Conservation (phyloP, 495 filamentous ascomycete species). For the Lichenothelia convexa region DNA sequence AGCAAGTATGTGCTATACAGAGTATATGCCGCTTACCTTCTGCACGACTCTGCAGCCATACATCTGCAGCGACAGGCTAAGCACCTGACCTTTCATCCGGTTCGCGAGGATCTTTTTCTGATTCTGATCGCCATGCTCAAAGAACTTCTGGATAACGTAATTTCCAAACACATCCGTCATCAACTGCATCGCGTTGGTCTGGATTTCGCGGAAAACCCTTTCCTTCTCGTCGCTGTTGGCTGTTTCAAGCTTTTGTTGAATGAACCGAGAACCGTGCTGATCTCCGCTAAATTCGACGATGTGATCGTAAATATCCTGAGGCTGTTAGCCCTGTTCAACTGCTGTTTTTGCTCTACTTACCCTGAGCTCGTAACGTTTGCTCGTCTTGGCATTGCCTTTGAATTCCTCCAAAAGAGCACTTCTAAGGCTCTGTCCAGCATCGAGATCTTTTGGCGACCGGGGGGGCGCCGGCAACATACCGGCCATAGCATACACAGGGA, state of each 20-base stretch:
- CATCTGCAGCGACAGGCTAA: constrained; percentile 68
- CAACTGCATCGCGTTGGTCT: constrained; percentile 62
- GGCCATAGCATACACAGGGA: constrained; percentile 13
- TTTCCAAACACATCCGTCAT: constrained; percentile 98
- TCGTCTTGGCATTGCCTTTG: constrained; percentile 52
- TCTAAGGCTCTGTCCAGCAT: constrained; percentile 42
- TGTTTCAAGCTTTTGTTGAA: constrained; percentile 83
- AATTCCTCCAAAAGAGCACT: constrained; percentile 70
- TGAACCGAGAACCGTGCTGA: constrained; percentile 88
- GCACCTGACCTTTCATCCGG: constrained; percentile 70
- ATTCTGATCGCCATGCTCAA: constrained; percentile 85
- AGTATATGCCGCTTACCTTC: constrained; percentile 37
- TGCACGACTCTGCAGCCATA: constrained; percentile 95
- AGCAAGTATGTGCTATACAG: constrained; percentile 6
- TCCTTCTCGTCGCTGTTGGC: constrained; percentile 97
- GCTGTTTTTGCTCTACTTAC: constrained; percentile 30
- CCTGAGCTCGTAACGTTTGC: constrained; percentile 70
- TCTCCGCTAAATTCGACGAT: constrained; percentile 93
- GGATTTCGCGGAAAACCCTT: constrained; percentile 76
- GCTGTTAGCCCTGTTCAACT: constrained; percentile 9
- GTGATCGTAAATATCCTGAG: constrained; percentile 69
- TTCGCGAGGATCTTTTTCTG: constrained; percentile 79
- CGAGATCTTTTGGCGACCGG: constrained; percentile 42
- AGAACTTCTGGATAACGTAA: constrained; percentile 96
- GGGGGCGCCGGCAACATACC: constrained; percentile 17